Evolutionary conservation across 176 grass and related monocot genomes (phyloP).

Genomic region (Canna indica): DNA sequence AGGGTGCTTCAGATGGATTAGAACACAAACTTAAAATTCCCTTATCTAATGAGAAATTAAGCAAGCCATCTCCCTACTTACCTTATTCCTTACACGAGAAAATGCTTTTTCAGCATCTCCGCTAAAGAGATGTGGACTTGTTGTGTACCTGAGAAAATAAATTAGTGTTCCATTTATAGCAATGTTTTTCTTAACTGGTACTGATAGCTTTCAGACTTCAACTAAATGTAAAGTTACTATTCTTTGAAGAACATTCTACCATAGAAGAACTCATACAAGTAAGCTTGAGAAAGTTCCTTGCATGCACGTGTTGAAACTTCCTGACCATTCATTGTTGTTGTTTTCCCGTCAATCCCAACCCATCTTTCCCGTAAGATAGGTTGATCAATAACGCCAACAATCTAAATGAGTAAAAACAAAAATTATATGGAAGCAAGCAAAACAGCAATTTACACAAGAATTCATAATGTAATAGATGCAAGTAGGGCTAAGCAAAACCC

Average conservation of each 20-base stretch:
- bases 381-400: constrained; percentile 81
- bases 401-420: constrained; percentile 29
- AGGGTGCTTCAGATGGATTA: no score
- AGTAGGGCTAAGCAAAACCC: no score
- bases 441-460: no score
- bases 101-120: constrained; percentile 73
- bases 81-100: constrained; percentile 71
- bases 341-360: constrained; percentile 60
- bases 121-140: constrained; percentile 84
- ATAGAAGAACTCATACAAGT: constrained; percentile 79
- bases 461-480: no score
- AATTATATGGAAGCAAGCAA: no score
- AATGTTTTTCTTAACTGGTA: no score
- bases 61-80: background rate
- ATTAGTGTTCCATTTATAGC: no score
- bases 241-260: no score
- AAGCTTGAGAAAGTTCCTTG: constrained; percentile 61
- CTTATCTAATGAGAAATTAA: no score
- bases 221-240: no score
- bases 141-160: constrained; percentile 60
- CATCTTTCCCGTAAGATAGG: constrained; percentile 78
- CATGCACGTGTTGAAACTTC: constrained; percentile 63
- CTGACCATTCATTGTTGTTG: constrained; percentile 65
- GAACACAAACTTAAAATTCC: no score
- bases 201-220: no score